Evolutionary conservation across 2,329 filamentous ascomycete genomes (phyloP), one percentile per base, ranked within the genome.

Genomic region (Trichoderma koningiopsis): DNA sequence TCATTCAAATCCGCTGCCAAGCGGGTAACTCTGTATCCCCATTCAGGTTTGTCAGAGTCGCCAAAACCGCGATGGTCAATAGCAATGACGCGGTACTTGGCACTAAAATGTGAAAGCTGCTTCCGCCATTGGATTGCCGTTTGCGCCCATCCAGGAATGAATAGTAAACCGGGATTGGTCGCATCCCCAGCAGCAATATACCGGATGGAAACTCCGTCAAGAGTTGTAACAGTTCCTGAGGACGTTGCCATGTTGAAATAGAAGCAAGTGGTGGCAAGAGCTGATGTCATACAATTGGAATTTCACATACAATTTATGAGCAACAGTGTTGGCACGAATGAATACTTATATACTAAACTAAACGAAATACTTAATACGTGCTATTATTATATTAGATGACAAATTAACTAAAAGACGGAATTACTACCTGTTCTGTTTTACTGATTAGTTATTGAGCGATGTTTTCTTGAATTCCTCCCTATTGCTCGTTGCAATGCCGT

Each of bases 31-130:
- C 77, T 74, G 62, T 78, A 76, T 13, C 77, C 78, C 52, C 72
- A 74, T 19, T 68, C 47, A 1, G 77, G 76, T 72, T 78, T 75
- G 3, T 79, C 78, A 14, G 77, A 79, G 27, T 77, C 77, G 52
- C 77, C 77, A 43, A 79, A 77, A n/a, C 77, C 76, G 27, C 77
- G 77, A 71, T 76, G 68, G 70, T 79, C 77, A 68, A 74, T 76
- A 0, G 77, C 76, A 7, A 76, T 79, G 22, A 78, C 74, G 33
- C 74, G 76, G 72, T 73, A 78, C 35, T 72, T 70, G 29, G 70
- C 57, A 33, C 73, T 69, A 68, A 79, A 79, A 71, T 78, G 70
- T 6, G 71, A 70, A 2, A 76, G 73, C 37, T 78, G 77, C 67
- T 78, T 77, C 56, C 72, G 72, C 75, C 76, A 80, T 69, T 76